Evolutionary conservation across 306 rosid genomes (phyloP), one percentile per base, ranked within the genome.

Genomic region (Lagenaria siceraria): DNA sequence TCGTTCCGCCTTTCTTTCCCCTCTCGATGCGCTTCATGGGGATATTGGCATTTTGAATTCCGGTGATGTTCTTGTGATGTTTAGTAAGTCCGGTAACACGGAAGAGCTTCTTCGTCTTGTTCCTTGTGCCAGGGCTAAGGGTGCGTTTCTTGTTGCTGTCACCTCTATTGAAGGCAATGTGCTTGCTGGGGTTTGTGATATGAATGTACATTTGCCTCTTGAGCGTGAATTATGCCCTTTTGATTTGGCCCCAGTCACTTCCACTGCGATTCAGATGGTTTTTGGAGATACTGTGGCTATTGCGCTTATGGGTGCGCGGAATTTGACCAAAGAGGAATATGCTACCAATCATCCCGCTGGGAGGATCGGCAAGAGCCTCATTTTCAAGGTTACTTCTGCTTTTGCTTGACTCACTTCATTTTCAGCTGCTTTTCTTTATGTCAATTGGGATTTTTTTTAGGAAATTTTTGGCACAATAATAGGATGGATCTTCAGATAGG

Each of bases 291-390:
- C 99, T 3, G 92, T 92, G 17, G 99, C 99, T 7, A 90, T 92
- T 77, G 98, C 99, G 17, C 90, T 96, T 19, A 89, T 96, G 99
- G 91, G 84, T 18, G 99, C 99, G 2, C 68, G 93, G 70, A 96
- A 87, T 80, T 86, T 96, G 78, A 89, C 89, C 35, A 90, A 81
- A 84, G 98, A 92, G 19, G 92, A 96, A 36, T 96, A 96, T 74
- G 99, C 99, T 18, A 85, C 91, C 6, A 96, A 96, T 55, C 99
- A 92, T 78, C 99, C 99, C 25, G 99, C 99, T 0, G 98, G 99
- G 0, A 86, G 89, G 83, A 96, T 96, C 63, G 99, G 99, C 38
- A 96, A 96, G 83, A 87, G 92, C 55, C 99, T 96, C 66, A 92
- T 96, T 85, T 92, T 96, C 86, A 96, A 92, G 98, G 98, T 92